Evolutionary conservation across 164 flowering plant genomes (phyloP), one percentile per base, ranked within the genome.

Genomic region (Macadamia tetraphylla): DNA sequence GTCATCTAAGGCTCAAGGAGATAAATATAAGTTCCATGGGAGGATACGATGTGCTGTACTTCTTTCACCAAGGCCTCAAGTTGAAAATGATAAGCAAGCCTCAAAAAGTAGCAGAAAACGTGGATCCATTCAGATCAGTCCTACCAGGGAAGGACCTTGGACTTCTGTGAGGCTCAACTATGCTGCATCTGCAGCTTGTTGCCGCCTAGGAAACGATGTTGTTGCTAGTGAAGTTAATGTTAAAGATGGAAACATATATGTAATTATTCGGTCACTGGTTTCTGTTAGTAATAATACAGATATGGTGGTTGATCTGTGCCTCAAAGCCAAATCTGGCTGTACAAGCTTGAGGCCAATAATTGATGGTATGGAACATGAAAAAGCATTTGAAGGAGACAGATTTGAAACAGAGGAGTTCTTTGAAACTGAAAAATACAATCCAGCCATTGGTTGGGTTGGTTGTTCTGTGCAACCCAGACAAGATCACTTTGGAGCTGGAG

Each of bases 151-250:
- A 68, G 99, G 99, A 15, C 97, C 99, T 67, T 94, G 99, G 99
- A 90, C 96, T 56, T 81, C 87, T 18, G 87, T 92, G 63, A 86
- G 87, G 82, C 75, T 94, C 64, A 92, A 90, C 71, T 94, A 94
- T 86, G 92, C 95, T 80, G 87, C 99, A 62, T 94, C 90, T 66
- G 91, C 92, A 78, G 95, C 96, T 72, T 92, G 97, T 75, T 94
- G 97, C 97, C 80, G 90, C 57, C 70, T 94, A 15, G 97, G 98
- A 49, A 86, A 86, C 82, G 88, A 83, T 82, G 86, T 92, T 68
- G 87, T 94, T 79, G 99, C 96, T 55, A 94, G 97, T 84, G 97
- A 90, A 90, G 95, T 88, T 29, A 87, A 75, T 60, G 83, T 92
- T 6, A 78, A 71, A 70, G 96, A 90, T 79, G 90, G 92, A 14